Conservation (phyloP, 176 grass and related monocot species). For the Musa acuminata region DNA sequence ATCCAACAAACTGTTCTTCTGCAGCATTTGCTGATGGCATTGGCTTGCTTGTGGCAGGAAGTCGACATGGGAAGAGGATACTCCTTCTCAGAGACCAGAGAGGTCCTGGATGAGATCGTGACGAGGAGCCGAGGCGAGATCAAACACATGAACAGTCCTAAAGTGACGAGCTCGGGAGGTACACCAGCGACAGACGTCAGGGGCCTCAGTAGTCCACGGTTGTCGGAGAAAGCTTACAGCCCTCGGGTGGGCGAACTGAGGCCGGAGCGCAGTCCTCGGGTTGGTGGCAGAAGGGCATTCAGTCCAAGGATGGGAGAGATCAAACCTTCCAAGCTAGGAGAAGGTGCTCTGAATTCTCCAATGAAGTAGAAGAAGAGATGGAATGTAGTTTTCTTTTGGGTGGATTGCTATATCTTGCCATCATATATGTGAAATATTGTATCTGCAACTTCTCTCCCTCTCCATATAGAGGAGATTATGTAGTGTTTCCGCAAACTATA, state of each 20-base stretch:
- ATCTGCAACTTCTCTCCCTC: not conserved
- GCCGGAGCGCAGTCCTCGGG: constrained; percentile 36
- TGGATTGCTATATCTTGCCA: not conserved
- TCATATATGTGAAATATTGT: not conserved
- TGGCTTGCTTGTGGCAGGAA: constrained; percentile 48
- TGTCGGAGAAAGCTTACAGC: constrained; percentile 74
- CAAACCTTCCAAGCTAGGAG: constrained; percentile 34
- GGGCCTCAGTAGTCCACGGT: constrained; percentile 50
- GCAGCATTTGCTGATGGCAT: not conserved
- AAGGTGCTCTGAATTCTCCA: constrained; percentile 13
- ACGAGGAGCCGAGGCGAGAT: constrained; percentile 91
- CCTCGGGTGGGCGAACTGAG: constrained; percentile 53
- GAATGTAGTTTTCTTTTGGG: no score
- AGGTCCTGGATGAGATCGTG: constrained; percentile 78
- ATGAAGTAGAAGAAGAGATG: constrained; percentile 6
- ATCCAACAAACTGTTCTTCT: not conserved
- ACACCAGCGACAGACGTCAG: constrained; percentile 50
- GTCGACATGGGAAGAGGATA: constrained; percentile 32
- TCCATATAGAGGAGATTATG: not conserved
- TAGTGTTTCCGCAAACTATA: not conserved
- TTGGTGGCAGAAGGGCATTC: constrained; percentile 6
- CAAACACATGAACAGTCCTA: constrained; percentile 82
- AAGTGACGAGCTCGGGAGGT: constrained; percentile 76
- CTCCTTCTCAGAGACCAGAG: constrained; percentile 38
- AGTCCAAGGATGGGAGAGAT: constrained; percentile 52